Conservation (phyloP, 305 asterid genomes). For the Ilex paraguariensis region DNA sequence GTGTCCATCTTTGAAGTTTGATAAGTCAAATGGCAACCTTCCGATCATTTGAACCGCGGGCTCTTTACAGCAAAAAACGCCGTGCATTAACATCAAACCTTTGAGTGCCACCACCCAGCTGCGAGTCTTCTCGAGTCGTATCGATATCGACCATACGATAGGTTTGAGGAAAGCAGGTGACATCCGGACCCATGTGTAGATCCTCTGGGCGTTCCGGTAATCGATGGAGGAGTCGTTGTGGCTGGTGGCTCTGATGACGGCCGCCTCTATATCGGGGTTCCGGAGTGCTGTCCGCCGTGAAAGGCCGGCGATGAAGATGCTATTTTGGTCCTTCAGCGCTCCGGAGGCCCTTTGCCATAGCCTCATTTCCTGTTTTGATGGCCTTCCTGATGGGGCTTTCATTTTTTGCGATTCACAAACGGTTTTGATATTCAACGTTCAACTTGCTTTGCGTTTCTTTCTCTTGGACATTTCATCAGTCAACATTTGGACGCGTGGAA, state of each 20-base stretch:
- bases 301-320: constrained; percentile 55
- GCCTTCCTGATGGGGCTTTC: no score
- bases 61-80: constrained; percentile 28
- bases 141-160: constrained; percentile 48
- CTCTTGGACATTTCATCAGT: no score
- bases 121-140: constrained; percentile 45
- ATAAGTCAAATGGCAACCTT: constrained; percentile 68
- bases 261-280: constrained; percentile 70
- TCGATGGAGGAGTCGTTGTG: constrained; percentile 48
- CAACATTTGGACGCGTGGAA: no score
- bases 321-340: constrained; percentile 54
- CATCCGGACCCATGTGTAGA: constrained; percentile 57
- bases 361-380: constrained; percentile 45
- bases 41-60: constrained; percentile 49
- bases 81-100: constrained; percentile 61
- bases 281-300: constrained; percentile 47
- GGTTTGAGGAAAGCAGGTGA: constrained; percentile 60
- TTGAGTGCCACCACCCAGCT: constrained; percentile 75
- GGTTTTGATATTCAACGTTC: no score
- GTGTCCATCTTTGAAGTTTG: constrained; percentile 48
- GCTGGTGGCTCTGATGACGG: constrained; percentile 73
- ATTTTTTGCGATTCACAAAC: no score
- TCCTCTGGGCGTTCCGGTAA: constrained; percentile 38
- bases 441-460: no score
- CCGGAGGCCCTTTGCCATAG: constrained; percentile 68